These are phyloP conservation scores for Apophysomyces ossiformis DNA, from an alignment of 371 early-diverging fungal species.

Conservation along the genomic window DNA sequence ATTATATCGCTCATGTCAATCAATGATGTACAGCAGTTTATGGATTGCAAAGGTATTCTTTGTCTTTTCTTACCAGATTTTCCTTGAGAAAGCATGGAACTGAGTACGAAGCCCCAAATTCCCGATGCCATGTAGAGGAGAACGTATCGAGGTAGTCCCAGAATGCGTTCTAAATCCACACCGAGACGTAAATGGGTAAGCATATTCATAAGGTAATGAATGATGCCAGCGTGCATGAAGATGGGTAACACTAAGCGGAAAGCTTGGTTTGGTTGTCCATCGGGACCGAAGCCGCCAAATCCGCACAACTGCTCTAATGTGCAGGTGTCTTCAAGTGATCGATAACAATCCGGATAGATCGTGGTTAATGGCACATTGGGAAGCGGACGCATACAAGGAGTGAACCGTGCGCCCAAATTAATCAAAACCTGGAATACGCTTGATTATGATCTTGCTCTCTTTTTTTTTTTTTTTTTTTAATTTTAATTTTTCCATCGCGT, in stretches of 20 bases:
- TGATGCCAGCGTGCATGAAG: slow-evolving; percentile 84
- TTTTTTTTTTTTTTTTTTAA: background rate
- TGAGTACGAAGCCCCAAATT: slow-evolving; percentile 82
- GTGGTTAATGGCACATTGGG: slow-evolving; percentile 29
- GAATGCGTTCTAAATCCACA: slow-evolving; percentile 73
- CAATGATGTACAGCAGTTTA: background rate
- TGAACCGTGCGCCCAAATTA: slow-evolving; percentile 62
- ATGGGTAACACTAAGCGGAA: slow-evolving; percentile 86
- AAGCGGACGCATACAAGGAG: slow-evolving; percentile 62
- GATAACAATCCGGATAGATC: slow-evolving; percentile 30
- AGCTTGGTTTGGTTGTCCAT: slow-evolving; percentile 68
- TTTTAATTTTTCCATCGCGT: slow-evolving; percentile 11
- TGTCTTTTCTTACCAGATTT: slow-evolving; percentile 42
- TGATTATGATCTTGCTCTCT: no score
- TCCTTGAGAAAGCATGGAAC: slow-evolving; percentile 66
- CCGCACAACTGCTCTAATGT: slow-evolving; percentile 61
- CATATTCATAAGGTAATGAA: slow-evolving; percentile 83
- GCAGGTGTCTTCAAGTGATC: slow-evolving; percentile 37
- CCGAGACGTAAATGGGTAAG: slow-evolving; percentile 73
- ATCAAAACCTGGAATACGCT: slow-evolving; percentile 48
- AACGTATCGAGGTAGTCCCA: slow-evolving; percentile 75
- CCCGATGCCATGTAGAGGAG: slow-evolving; percentile 79
- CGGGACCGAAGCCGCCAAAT: slow-evolving; percentile 47
- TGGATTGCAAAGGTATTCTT: background rate
- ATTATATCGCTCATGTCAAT: background rate